Conservation (phyloP, 169 alveolate genomes). For the Theileria orientalis region DNA sequence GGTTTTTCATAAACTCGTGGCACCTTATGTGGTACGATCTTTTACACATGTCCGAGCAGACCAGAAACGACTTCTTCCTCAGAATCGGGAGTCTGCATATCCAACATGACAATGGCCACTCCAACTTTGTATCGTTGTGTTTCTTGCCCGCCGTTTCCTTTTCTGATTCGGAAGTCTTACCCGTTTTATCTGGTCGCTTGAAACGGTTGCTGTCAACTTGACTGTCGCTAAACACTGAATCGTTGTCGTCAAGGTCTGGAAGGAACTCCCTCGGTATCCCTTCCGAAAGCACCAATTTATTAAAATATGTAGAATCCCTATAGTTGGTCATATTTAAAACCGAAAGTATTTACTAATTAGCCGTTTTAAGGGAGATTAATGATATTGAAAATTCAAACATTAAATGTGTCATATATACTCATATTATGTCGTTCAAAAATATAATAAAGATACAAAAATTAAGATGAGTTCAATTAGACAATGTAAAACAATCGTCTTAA, state of each 20-base stretch:
- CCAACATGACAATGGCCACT: constrained; percentile 65
- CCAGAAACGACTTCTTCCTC: constrained; percentile 16
- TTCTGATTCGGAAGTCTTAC: constrained; percentile 5
- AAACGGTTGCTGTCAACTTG: constrained; percentile 1
- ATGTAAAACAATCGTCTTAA: too few relatives aligned
- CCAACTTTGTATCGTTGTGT: constrained; percentile 12
- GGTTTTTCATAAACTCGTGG: constrained; percentile 34
- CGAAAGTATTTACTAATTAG: too few relatives aligned
- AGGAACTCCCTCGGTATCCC: constrained; percentile 34
- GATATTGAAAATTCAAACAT: too few relatives aligned
- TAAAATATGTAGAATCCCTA: constrained; percentile 10
- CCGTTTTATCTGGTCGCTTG: constrained; percentile 1
- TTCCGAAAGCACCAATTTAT: constrained; percentile 1
- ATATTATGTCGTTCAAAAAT: too few relatives aligned
- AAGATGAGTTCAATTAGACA: too few relatives aligned
- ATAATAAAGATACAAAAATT: too few relatives aligned
- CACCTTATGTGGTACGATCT: constrained; percentile 48
- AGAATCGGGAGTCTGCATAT: constrained; percentile 58
- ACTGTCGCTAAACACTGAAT: constrained; percentile 2
- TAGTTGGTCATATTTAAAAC: constrained; percentile 2
- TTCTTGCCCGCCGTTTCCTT: constrained; percentile 5
- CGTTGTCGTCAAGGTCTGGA: constrained; percentile 22
- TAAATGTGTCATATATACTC: too few relatives aligned
- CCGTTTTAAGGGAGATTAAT: too few relatives aligned
- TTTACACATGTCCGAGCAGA: constrained; percentile 37